Conservation (phyloP, 257 asterid species). For the Nicotiana tabacum region DNA sequence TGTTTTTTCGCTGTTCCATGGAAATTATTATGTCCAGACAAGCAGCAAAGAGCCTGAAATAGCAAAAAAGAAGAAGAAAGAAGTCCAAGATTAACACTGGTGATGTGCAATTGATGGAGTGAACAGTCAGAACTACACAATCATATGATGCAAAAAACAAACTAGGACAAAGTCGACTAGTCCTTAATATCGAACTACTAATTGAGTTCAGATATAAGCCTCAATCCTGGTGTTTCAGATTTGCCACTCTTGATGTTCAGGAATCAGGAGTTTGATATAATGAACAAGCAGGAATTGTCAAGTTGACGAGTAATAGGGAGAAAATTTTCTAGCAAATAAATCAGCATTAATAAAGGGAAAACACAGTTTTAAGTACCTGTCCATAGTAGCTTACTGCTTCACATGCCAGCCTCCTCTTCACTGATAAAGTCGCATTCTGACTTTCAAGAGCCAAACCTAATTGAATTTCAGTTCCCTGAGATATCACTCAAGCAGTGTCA, state of each 20-base stretch:
- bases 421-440: constrained; percentile 76
- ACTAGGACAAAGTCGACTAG: background rate
- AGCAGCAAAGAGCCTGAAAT: constrained; percentile 55
- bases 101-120: background rate
- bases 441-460: constrained; percentile 70
- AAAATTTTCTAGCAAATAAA: background rate
- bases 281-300: background rate
- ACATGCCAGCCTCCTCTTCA: constrained; percentile 86
- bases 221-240: background rate
- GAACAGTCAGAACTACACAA: background rate
- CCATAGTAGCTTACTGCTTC: constrained; percentile 61
- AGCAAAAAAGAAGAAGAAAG: background rate
- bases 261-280: background rate
- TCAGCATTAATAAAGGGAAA: background rate
- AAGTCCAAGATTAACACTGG: background rate
- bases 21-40: constrained; percentile 28
- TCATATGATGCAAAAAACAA: background rate
- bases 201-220: background rate
- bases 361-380: constrained; percentile 35
- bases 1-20: constrained; percentile 47
- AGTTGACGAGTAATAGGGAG: background rate
- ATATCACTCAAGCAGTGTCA: constrained; percentile 5
- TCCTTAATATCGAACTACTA: background rate
- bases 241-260: background rate
- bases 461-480: constrained; percentile 82